A percentile compares a stretch with the other conserved stretches of the same genome.
Conservation (phyloP, 192 early-diverging fungal genomes). For the Gaertneriomyces sp. region DNA sequence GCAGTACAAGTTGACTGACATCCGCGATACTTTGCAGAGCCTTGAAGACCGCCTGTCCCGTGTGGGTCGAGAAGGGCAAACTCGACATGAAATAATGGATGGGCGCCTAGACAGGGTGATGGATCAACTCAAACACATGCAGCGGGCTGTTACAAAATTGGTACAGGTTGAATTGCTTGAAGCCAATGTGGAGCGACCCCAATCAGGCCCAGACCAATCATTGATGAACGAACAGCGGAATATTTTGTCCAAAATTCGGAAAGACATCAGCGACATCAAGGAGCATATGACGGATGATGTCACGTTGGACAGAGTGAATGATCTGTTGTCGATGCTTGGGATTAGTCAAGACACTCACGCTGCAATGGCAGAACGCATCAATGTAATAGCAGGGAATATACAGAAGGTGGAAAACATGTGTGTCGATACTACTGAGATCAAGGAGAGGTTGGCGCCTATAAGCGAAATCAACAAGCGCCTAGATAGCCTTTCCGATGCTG, state of each 20-base stretch:
- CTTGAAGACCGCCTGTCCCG: slow-evolving; percentile 13
- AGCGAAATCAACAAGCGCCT: too few relatives aligned
- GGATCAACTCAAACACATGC: slow-evolving; percentile 27
- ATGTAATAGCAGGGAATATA: slow-evolving; percentile 3
- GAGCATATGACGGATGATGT: slow-evolving; percentile 20
- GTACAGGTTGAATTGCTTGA: slow-evolving; percentile 23
- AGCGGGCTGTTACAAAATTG: slow-evolving; percentile 15
- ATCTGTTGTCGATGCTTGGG: slow-evolving; percentile 21
- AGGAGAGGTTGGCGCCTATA: too few relatives aligned
- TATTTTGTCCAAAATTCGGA: slow-evolving; percentile 3
- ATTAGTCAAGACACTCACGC: slow-evolving; percentile 26
- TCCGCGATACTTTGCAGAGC: slow-evolving; percentile 8
- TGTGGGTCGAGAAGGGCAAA: slow-evolving; percentile 17
- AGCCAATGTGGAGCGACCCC: background rate
- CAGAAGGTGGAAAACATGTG: too few relatives aligned
- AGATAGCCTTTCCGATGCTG: too few relatives aligned
- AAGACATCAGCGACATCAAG: slow-evolving; percentile 22
- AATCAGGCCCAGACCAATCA: background rate
- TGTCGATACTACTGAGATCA: too few relatives aligned
- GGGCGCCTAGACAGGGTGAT: slow-evolving; percentile 17
- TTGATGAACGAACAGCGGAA: slow-evolving; percentile 7
- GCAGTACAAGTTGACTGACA: slow-evolving; percentile 24
- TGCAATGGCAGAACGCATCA: background rate
- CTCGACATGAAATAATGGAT: slow-evolving; percentile 21
- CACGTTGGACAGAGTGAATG: slow-evolving; percentile 9